A percentile compares a stretch with the other conserved stretches of the same genome.
These are phyloP conservation scores for Brasenia schreberi DNA, from an alignment of 164 flowering plant species.

Conservation along the genomic window DNA sequence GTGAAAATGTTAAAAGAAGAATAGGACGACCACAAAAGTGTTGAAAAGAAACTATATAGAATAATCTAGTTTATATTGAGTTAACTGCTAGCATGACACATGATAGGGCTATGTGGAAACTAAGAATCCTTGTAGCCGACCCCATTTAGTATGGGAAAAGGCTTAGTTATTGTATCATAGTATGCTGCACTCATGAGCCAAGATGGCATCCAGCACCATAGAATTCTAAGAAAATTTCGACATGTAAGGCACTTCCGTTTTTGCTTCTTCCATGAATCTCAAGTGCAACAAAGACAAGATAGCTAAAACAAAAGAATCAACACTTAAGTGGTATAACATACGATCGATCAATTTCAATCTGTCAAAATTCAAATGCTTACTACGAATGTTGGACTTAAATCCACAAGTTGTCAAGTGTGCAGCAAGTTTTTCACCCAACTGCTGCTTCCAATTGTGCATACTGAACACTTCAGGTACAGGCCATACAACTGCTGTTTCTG, in stretches of 20 bases:
- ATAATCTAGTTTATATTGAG: too few relatives aligned
- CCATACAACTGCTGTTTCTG: slow-evolving; percentile 85
- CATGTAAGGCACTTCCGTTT: neutral
- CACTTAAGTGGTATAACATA: neutral
- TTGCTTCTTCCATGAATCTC: neutral
- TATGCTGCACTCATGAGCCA: too few relatives aligned
- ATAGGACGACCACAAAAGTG: too few relatives aligned
- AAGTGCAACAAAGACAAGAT: neutral
- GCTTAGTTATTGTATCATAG: too few relatives aligned
- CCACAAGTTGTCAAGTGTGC: slow-evolving; percentile 84
- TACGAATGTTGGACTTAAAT: slow-evolving; percentile 65
- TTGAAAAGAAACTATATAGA: too few relatives aligned
- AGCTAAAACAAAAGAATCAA: neutral
- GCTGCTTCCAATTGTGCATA: slow-evolving; percentile 55
- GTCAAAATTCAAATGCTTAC: slow-evolving; percentile 28
- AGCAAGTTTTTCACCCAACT: slow-evolving; percentile 81
- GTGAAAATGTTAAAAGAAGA: too few relatives aligned
- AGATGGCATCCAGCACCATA: too few relatives aligned
- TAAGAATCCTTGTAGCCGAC: too few relatives aligned
- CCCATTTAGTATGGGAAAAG: too few relatives aligned
- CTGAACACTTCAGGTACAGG: slow-evolving; percentile 61
- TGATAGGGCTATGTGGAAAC: too few relatives aligned
- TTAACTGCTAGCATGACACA: too few relatives aligned
- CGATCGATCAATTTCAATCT: neutral
- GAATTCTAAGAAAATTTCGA: too few relatives aligned